These are phyloP conservation scores for Chalciporus piperatus DNA, from an alignment of 768 basidiomycete genomes.

Conservation along the genomic window DNA sequence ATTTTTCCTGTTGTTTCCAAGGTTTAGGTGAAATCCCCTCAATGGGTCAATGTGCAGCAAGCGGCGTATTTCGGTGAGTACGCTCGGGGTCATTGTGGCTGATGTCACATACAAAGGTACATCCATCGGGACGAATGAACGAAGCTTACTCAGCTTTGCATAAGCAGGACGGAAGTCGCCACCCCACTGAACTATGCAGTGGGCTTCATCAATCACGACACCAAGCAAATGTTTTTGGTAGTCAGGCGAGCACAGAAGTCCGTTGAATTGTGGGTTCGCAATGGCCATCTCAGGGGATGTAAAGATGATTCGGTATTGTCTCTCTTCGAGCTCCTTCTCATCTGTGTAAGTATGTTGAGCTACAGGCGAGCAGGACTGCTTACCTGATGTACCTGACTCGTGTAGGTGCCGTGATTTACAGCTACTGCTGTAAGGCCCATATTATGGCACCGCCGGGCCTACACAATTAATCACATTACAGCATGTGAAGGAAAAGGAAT, in stretches of 20 bases:
- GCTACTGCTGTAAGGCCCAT: slow-evolving; percentile 12
- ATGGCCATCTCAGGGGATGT: slow-evolving; percentile 42
- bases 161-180: slow-evolving; percentile 34
- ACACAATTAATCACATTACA: neutral
- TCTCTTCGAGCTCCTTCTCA: neutral
- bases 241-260: slow-evolving; percentile 16
- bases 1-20: slow-evolving; percentile 37
- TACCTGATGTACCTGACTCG: slow-evolving; percentile 3
- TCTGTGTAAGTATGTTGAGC: neutral
- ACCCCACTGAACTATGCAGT: slow-evolving; percentile 37
- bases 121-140: slow-evolving; percentile 26
- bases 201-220: slow-evolving; percentile 40
- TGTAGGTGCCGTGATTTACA: slow-evolving; percentile 17
- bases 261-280: slow-evolving; percentile 28
- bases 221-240: slow-evolving; percentile 20
- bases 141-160: slow-evolving; percentile 26
- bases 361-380: neutral
- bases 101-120: slow-evolving; percentile 31
- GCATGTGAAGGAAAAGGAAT: too few species aligned
- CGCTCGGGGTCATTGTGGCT: slow-evolving; percentile 32
- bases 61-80: slow-evolving; percentile 24
- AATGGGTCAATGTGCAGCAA: slow-evolving; percentile 21
- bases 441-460: slow-evolving; percentile 10
- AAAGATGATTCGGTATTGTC: neutral
- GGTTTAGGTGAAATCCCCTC: slow-evolving; percentile 31